phyloP scores from a whole-genome alignment of 768 basidiomycete species.

The Suillus plorans region DNA sequence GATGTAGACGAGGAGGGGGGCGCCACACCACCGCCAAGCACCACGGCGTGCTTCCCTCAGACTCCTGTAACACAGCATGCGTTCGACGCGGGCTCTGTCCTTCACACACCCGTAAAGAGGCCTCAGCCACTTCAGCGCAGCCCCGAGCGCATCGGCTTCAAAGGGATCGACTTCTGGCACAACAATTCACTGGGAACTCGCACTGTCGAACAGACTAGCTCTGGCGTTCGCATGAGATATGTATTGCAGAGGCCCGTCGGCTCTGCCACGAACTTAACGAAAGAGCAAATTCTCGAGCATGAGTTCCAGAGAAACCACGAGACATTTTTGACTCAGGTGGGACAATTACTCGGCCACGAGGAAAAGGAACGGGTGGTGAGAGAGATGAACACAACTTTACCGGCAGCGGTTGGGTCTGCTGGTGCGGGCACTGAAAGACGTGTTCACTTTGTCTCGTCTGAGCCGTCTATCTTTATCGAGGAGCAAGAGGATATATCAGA shows the following conservation, averaged over 20 bases:
- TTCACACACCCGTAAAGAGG: constrained; percentile 29
- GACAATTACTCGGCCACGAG: constrained; percentile 8
- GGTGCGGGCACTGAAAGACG: not conserved
- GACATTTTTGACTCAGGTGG: constrained; percentile 26
- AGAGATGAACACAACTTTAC: constrained; percentile 7
- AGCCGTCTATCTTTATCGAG: constrained; percentile 13
- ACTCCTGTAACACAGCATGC: constrained; percentile 21
- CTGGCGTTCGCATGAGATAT: constrained; percentile 12
- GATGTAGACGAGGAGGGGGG: constrained; percentile 12
- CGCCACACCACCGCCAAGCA: constrained; percentile 13
- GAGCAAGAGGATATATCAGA: constrained; percentile 4
- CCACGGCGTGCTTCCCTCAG: constrained; percentile 11
- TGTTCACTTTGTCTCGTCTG: constrained; percentile 10
- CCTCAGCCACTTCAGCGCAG: constrained; percentile 26
- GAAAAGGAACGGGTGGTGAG: constrained; percentile 14
- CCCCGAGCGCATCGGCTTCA: constrained; percentile 29
- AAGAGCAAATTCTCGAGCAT: constrained; percentile 6
- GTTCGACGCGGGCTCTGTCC: constrained; percentile 31
- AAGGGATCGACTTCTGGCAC: constrained; percentile 23
- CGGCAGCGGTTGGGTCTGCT: constrained; percentile 15
- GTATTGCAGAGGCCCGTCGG: constrained; percentile 23
- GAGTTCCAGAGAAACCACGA: constrained; percentile 2
- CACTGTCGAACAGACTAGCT: constrained; percentile 6
- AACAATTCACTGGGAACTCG: constrained; percentile 12
- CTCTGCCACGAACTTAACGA: constrained; percentile 17